Evolutionary conservation across 371 early-diverging fungal species (phyloP), one percentile per base, ranked within the genome.

Genomic region (Mucor saturninus): DNA sequence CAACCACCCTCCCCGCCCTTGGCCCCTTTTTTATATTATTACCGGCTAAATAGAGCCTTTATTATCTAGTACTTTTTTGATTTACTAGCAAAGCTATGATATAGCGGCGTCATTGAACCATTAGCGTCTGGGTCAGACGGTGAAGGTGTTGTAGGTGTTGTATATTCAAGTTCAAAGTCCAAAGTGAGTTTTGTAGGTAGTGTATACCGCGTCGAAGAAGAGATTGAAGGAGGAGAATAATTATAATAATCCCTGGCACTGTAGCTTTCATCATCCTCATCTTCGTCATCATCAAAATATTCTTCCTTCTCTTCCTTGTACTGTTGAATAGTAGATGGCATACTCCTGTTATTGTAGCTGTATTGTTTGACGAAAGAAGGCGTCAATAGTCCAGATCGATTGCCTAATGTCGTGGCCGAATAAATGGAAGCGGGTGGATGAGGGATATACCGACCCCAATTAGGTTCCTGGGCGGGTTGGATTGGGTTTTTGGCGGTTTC

Each of bases 361-460:
- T n/a, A 9, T 26, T 46, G n/a, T 21, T 46, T 46, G 48, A 43
- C 42, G 14, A 56, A 53, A 6, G 59, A 37, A 15, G 65, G 65
- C 1, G 50, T 59, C 10, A 65, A 26, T 5, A 65, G 21, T 13
- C 65, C 59, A 21, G 54, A 54, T 32, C 45, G 48, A 31, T 51
- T 45, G 6, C 30, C 32, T 5, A 54, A 28, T 2, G 50, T 65
- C 1, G 55, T 46, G 0, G 55, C 40, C 13, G 65, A 65, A 38
- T 65, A 65, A 5, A 59, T 49, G 4, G 65, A 46, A 4, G 59
- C 49, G 0, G 63, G 68, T 14, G 48, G 54, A 49, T 67, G 63
- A 49, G 68, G 68, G 32, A 67, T 62, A 49, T 67, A 67, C 31
- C 59, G 45, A 15, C 68, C 68, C 68, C 68, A 67, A 11, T 42